Conservation (phyloP, 169 alveolate species). For the Perkinsus marinus region DNA sequence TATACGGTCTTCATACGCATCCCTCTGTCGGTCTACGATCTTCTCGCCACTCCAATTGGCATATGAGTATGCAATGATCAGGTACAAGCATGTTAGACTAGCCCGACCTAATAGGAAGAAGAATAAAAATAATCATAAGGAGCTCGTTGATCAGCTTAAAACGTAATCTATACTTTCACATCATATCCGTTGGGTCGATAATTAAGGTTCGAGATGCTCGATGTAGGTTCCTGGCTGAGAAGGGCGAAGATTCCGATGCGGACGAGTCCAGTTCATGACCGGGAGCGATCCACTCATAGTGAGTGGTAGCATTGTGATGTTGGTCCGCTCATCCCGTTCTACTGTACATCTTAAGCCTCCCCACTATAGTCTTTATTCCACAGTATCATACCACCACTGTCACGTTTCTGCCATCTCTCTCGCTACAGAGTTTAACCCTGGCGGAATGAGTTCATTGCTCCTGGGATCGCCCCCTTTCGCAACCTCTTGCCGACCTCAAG, state of each 20-base stretch:
- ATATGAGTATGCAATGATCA: neutral
- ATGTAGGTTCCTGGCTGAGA: neutral
- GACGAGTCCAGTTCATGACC: neutral
- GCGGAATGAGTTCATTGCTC: neutral
- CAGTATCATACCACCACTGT: neutral
- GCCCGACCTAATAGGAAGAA: neutral
- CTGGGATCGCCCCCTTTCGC: too few relatives aligned
- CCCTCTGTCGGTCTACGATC: too few relatives aligned
- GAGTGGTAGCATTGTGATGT: too few relatives aligned
- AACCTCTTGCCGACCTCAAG: too few relatives aligned
- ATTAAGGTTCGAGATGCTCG: too few relatives aligned
- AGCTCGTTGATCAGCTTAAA: neutral
- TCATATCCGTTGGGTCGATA: too few relatives aligned
- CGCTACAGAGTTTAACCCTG: neutral
- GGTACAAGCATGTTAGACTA: neutral
- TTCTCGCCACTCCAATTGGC: too few relatives aligned
- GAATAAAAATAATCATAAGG: neutral
- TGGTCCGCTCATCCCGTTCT: too few relatives aligned
- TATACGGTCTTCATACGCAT: too few relatives aligned
- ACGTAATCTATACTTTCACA: neutral
- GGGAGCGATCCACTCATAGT: too few relatives aligned
- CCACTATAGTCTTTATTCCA: neutral
- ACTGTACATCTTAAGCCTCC: neutral
- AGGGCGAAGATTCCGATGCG: neutral
- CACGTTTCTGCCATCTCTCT: neutral